phyloP scores from a whole-genome alignment of 139 green algal genomes.

The Tetraselmis striata region DNA sequence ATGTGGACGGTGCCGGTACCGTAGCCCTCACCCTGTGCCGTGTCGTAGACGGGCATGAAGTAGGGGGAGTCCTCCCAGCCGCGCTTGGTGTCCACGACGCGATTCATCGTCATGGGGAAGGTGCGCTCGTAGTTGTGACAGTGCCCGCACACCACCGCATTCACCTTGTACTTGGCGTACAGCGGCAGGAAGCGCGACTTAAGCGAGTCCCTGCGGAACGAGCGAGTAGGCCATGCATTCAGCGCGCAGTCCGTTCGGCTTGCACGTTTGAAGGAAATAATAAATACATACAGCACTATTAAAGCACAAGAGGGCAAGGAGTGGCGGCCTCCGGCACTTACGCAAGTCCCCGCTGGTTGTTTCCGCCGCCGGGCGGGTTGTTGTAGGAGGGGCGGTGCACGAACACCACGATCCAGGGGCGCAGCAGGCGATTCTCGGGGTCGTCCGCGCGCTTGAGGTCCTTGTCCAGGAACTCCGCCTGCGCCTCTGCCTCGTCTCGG shows the following conservation, averaged over 20 bases:
- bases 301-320: too few relatives aligned
- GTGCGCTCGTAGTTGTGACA: not conserved
- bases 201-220: too few relatives aligned
- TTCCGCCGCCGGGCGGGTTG: not conserved
- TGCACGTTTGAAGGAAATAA: too few relatives aligned
- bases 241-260: too few relatives aligned
- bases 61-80: not conserved
- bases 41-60: not conserved
- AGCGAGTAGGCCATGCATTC: too few relatives aligned
- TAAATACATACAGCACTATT: too few relatives aligned
- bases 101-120: not conserved
- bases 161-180: not conserved
- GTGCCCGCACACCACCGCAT: not conserved
- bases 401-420: not conserved
- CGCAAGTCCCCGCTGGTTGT: not conserved
- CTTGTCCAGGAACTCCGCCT: not conserved
- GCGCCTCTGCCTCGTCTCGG: not conserved
- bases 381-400: not conserved
- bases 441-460: not conserved
- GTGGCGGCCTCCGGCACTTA: too few relatives aligned
- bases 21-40: not conserved
- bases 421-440: not conserved
- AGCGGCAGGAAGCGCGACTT: not conserved
- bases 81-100: not conserved
- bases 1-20: not conserved